Conservation (phyloP, 169 alveolate genomes). For the Plasmodium vivax region DNA sequence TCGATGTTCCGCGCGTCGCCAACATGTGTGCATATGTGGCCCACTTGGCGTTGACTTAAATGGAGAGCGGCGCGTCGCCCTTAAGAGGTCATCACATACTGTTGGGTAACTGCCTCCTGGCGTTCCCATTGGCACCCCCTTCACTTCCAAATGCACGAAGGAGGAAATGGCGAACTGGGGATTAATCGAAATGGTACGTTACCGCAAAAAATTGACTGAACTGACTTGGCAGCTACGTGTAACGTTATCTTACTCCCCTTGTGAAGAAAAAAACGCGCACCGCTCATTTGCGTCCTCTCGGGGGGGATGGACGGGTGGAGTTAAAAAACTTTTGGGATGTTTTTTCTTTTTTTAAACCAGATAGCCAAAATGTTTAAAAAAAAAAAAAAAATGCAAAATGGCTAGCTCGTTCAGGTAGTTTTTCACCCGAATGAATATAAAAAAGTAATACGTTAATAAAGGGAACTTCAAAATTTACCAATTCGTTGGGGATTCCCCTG, state of each 20-base stretch:
- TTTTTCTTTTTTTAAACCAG: background rate
- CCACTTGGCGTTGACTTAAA: background rate
- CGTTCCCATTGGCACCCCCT: background rate
- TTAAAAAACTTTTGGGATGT: background rate
- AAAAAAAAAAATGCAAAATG: background rate
- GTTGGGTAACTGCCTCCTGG: background rate
- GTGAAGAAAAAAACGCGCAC: background rate
- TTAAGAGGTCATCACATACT: background rate
- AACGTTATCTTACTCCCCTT: background rate
- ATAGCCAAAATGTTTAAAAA: background rate
- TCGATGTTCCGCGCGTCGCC: background rate
- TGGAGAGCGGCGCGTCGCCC: background rate
- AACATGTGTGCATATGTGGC: background rate
- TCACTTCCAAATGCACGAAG: background rate
- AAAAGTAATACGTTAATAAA: background rate
- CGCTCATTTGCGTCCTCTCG: background rate
- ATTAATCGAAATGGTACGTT: background rate
- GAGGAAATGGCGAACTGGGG: background rate
- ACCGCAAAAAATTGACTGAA: background rate
- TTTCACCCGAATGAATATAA: background rate
- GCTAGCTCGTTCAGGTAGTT: constrained; percentile 1
- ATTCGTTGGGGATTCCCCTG: background rate
- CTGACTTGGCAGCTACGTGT: background rate
- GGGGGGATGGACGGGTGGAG: background rate
- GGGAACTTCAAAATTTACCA: background rate